These are phyloP conservation scores for Euphorbia schlechtendalii DNA, from an alignment of 441 rosid genomes.

Conservation along the genomic window DNA sequence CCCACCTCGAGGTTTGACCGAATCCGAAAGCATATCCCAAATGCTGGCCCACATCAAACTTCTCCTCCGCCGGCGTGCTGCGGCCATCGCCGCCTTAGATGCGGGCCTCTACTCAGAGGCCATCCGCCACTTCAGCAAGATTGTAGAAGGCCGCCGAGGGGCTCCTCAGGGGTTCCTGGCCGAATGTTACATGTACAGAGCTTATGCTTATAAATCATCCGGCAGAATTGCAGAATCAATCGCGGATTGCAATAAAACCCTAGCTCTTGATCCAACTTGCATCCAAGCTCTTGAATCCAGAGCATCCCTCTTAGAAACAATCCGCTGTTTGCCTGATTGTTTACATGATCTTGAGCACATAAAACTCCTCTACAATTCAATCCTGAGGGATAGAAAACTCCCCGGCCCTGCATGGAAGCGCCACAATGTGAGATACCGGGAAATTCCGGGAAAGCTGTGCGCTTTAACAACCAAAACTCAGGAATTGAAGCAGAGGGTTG, in stretches of 20 bases:
- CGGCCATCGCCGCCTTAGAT: constrained; percentile 71
- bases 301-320: constrained; percentile 60
- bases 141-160: constrained; percentile 71
- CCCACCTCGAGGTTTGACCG: constrained; percentile 44
- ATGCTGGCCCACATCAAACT: constrained; percentile 69
- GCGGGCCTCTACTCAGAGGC: constrained; percentile 75
- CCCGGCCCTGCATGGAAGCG: constrained; percentile 90
- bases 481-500: constrained; percentile 57
- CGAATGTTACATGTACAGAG: constrained; percentile 74
- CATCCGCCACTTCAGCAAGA: constrained; percentile 79
- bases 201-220: constrained; percentile 56
- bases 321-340: constrained; percentile 73
- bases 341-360: constrained; percentile 81
- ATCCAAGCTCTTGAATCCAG: constrained; percentile 80
- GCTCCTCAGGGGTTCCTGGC: constrained; percentile 83
- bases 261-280: constrained; percentile 66
- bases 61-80: constrained; percentile 78
- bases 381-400: constrained; percentile 68
- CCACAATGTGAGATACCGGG: constrained; percentile 60
- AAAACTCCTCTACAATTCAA: constrained; percentile 68
- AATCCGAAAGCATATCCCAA: constrained; percentile 59
- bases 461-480: constrained; percentile 57
- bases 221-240: constrained; percentile 76
- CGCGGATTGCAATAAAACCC: constrained; percentile 74
- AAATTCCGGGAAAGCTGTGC: constrained; percentile 67